Percentiles rank a stretch among this genome's conserved stretches.
Evolutionary conservation across 352 stramenopile genomes (phyloP).

Genomic region (Phytophthora ohioensis): DNA sequence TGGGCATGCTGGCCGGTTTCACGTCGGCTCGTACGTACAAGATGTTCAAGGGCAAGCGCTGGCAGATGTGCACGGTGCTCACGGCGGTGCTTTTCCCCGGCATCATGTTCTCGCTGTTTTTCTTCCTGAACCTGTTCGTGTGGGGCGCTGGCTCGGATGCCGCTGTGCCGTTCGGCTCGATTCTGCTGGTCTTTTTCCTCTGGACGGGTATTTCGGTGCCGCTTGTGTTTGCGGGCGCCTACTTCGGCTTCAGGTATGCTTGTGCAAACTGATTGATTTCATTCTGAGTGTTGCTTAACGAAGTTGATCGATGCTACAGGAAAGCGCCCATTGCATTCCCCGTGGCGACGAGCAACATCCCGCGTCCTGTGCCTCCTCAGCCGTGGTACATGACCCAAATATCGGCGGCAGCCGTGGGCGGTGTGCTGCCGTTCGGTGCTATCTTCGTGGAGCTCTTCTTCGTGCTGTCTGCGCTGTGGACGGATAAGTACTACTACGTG

Average conservation of each 20-base stretch:
- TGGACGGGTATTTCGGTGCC: slow-evolving; percentile 99
- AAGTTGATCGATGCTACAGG: slow-evolving; percentile 33
- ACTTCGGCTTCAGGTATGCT: slow-evolving; percentile 97
- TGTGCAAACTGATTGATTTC: slow-evolving; percentile 2
- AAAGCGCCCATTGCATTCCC: slow-evolving; percentile 95
- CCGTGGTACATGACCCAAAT: slow-evolving; percentile 98
- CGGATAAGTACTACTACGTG: slow-evolving; percentile 99
- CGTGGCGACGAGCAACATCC: slow-evolving; percentile 98
- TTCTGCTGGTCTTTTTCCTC: slow-evolving; percentile 98
- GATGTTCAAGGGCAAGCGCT: slow-evolving; percentile 99
- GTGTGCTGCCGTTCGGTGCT: slow-evolving; percentile 98
- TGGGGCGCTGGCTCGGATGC: slow-evolving; percentile 94
- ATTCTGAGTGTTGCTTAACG: slow-evolving; percentile 3
- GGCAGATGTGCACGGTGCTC: slow-evolving; percentile 96
- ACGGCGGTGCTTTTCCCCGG: slow-evolving; percentile 98
- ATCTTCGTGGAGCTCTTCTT: slow-evolving; percentile 99
- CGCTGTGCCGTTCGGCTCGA: slow-evolving; percentile 96
- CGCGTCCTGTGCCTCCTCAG: slow-evolving; percentile 97
- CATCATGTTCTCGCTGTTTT: slow-evolving; percentile 97
- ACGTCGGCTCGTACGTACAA: slow-evolving; percentile 98
- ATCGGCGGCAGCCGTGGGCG: slow-evolving; percentile 95
- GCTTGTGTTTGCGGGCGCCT: slow-evolving; percentile 98
- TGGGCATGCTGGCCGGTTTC: slow-evolving; percentile 97
- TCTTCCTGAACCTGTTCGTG: slow-evolving; percentile 98
- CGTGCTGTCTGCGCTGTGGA: slow-evolving; percentile 98